Base-by-base conservation (phyloP, 495 filamentous ascomycete genomes). In the Neurospora sp. region DNA sequence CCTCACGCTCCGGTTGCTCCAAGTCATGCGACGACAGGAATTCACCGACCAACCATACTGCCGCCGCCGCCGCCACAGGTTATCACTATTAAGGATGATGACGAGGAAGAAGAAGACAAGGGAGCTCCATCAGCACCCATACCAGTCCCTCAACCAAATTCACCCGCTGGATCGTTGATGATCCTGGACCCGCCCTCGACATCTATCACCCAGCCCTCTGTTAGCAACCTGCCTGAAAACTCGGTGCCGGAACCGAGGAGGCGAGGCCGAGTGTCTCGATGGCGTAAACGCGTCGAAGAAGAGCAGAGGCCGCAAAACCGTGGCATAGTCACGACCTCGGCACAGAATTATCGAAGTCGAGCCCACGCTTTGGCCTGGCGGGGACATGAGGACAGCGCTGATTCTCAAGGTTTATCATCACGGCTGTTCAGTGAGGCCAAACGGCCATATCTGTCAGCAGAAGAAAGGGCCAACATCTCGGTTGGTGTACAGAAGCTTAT, bases 391-490 rank as follows among this genome's bases (percentile, higher is more conserved):
- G 59, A 11, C 6, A 7, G 31, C 10, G 20, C 3, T 3, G 35
- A 38, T n/a, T 12, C 35, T 31, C 5, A 31, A 5, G 44, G n/a
- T 31, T 38, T 7, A 9, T 10, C 5, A 39, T 70, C 71, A 0
- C 62, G 38, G 6, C 78, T 72, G 71, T 72, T 78, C 39, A 70
- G 72, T 4, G 35, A 72, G 8, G 39, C 20, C 1, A 40, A 73
- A 10, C 78, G 73, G 8, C 84, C 84, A 10, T 86, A 86, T 69
- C 39, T 80, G 6, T 31, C 77, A 4, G 78, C 79, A 1, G 41
- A 72, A 1, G 74, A 74, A 5, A 77, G 83, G 16, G 62, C 74
- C 14, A 73, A 73, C 9, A 75, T 83, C 20, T n/a, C 75, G 2
- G 69, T 72, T 37, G 72, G 72, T 3, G 72, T 54, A 4, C 75